Evolutionary conservation across 2,329 filamentous ascomycete genomes (phyloP).

Genomic region (Penicillium janthinellum): DNA sequence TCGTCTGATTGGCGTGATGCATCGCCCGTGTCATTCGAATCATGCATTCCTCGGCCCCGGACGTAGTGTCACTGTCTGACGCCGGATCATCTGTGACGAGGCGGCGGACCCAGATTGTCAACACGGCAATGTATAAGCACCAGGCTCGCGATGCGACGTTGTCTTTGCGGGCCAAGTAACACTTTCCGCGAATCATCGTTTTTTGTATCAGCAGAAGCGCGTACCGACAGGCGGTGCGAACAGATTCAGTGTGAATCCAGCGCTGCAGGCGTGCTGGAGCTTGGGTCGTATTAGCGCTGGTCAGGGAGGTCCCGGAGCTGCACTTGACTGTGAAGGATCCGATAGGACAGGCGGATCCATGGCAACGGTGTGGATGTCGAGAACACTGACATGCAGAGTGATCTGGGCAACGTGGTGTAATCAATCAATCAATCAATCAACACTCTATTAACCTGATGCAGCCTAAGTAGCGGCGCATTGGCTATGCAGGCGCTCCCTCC

Average conservation of each 20-base stretch:
- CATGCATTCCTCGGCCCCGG: constrained; percentile 24
- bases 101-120: constrained; percentile 31
- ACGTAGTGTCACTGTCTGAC: background rate
- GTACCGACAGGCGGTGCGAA: constrained; percentile 29
- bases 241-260: constrained; percentile 24
- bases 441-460: background rate
- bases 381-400: constrained; percentile 30
- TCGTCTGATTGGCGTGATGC: background rate
- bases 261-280: constrained; percentile 23
- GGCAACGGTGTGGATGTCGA: constrained; percentile 31
- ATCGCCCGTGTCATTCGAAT: constrained; percentile 23
- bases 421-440: background rate
- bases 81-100: constrained; percentile 16
- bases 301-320: constrained; percentile 20
- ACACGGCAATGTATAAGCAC: constrained; percentile 28
- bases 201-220: constrained; percentile 30
- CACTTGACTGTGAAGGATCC: background rate
- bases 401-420: constrained; percentile 28
- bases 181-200: constrained; percentile 26
- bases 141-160: constrained; percentile 30
- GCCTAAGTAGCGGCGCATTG: background rate
- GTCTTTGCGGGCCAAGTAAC: constrained; percentile 25
- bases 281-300: background rate
- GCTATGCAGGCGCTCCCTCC: background rate
- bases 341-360: constrained; percentile 28